Base-by-base conservation (phyloP, 345 rosid genomes). In the Acer negundo region DNA sequence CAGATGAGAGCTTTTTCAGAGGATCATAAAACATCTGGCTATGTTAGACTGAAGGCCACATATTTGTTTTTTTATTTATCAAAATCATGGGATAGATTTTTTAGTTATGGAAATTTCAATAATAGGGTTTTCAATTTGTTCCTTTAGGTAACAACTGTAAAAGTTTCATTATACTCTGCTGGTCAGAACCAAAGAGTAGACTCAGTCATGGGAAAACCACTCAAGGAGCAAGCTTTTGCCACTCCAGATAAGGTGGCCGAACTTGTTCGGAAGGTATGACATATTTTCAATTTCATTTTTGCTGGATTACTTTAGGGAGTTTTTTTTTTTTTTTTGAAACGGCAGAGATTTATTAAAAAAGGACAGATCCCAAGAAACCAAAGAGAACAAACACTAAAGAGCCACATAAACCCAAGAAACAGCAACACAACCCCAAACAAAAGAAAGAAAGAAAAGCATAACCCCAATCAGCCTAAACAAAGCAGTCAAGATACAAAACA, bases 151-250 rank as follows among this genome's bases (percentile, higher is more conserved):
- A 91, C 98, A 17, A 97, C 98, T 28, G 92, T 95, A 38, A 92
- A 85, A 89, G 93, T 90, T 79, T 86, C 99, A 28, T 82, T 90
- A 59, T 92, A 94, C 66, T 84, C 87, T 16, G 87, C 89, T 61
- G 76, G 83, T 74, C 95, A 90, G 81, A 92, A 83, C 79, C 84
- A 89, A 59, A 91, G 87, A 75, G 85, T 79, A 70, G 97, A 92
- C 72, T 87, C 93, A 2, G 85, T 86, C 73, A 91, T 90, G 95
- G 75, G 90, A 85, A 96, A 84, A 86, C 97, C 97, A 53, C 91
- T 96, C 62, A 96, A 89, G 86, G 97, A 96, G 73, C 98, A 96
- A 81, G 99, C 99, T 72, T 96, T 96, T 62, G 97, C 98, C 80
- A 84, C 94, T 76, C 97, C 98, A 47, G 98, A 91, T 77, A 94